Evolutionary conservation across 495 filamentous ascomycete genomes (phyloP), one percentile per base, ranked within the genome.

Genomic region (Patellaria atrata): DNA sequence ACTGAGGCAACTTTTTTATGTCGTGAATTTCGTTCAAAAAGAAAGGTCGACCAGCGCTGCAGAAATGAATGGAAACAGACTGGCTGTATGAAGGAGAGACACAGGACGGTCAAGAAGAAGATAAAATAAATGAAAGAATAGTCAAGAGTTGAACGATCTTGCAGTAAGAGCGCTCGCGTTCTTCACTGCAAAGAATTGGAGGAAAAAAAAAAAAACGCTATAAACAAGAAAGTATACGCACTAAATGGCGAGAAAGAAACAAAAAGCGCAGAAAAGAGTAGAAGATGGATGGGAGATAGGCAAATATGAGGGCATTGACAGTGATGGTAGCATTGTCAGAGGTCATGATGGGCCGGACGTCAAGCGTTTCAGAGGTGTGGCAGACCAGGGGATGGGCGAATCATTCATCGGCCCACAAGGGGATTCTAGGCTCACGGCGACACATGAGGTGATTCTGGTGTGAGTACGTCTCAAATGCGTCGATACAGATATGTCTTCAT

Each of bases 91-190:
- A 31, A 9, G 16, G 27, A 26, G 27, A 30, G 20, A 36, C n/a
- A n/a, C n/a, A 20, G n/a, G n/a, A 34, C n/a, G 14, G n/a, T 34
- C 31, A 21, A 20, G 23, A 32, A 26, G 17, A 10, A 29, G 38
- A 38, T 30, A 32, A 42, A 45, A 32, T 28, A 27, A 42, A 44
- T 23, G 32, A 13, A 22, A 19, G 19, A 12, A 37, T 44, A 40
- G 36, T n/a, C n/a, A n/a, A n/a, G n/a, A n/a, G n/a, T n/a, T n/a
- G n/a, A n/a, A n/a, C n/a, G n/a, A n/a, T n/a, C 33, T 18, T 30
- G 30, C 35, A 34, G 19, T 11, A 4, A 35, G 41, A 49, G 46
- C 46, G 41, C 41, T 40, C 46, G 41, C 26, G 46, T 42, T 37
- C 30, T 37, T 44, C 38, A 37, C 41, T 25, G 24, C 14, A 37